These are phyloP conservation scores for Yamadazyma olivae DNA, from an alignment of 805 yeast species.

Conservation along the genomic window DNA sequence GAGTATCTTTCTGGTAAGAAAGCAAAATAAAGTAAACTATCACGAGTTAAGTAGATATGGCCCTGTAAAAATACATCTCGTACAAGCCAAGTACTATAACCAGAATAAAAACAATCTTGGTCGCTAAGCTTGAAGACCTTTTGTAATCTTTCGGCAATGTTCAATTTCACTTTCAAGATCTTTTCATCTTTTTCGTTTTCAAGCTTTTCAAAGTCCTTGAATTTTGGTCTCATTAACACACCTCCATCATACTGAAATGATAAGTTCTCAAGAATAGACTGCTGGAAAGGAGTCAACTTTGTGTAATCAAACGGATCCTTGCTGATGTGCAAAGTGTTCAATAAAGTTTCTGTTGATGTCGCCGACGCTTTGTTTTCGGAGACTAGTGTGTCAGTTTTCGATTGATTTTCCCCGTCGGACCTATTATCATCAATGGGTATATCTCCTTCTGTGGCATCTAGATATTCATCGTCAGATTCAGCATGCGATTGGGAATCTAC, in stretches of 20 bases:
- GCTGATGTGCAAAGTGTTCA: conserved; percentile 8
- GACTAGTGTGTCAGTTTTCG: not conserved
- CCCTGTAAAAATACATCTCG: conserved; percentile 86
- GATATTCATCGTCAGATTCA: conserved; percentile 1
- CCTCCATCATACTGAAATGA: conserved; percentile 13
- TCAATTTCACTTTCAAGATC: conserved; percentile 17
- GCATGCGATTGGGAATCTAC: not conserved
- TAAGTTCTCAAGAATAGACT: conserved; percentile 24
- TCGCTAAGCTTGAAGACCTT: conserved; percentile 43
- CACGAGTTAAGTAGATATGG: conserved; percentile 67
- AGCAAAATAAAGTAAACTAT: conserved; percentile 71
- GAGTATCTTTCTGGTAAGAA: conserved; percentile 50
- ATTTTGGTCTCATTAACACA: conserved; percentile 4
- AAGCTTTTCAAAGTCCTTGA: conserved; percentile 11
- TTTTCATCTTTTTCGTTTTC: conserved; percentile 9
- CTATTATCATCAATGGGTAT: not conserved
- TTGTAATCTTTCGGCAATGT: conserved; percentile 33
- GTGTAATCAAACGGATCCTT: conserved; percentile 3
- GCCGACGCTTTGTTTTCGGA: not conserved
- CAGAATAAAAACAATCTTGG: conserved; percentile 55
- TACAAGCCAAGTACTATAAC: conserved; percentile 75
- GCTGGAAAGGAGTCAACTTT: conserved; percentile 9
- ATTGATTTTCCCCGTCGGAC: not conserved
- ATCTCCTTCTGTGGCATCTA: conserved; percentile 3
- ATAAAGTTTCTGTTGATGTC: not conserved